These are phyloP conservation scores for Termitomyces eurrhizus DNA, from an alignment of 768 basidiomycete genomes.

Conservation along the genomic window DNA sequence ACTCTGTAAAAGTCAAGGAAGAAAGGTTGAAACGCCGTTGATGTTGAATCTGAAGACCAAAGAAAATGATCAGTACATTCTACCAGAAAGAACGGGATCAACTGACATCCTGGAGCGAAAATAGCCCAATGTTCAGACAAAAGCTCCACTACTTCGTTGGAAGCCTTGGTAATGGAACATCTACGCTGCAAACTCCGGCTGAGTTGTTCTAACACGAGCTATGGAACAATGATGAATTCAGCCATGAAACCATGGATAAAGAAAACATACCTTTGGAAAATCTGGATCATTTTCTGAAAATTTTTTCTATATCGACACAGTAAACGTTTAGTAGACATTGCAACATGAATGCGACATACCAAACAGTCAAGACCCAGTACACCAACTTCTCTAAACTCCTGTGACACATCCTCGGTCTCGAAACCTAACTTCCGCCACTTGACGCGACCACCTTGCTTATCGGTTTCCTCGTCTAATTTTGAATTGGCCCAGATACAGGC, in stretches of 20 bases:
- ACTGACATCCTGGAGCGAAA: conserved; percentile 75
- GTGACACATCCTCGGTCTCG: conserved; percentile 64
- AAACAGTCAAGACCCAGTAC: conserved; percentile 80
- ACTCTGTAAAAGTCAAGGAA: conserved; percentile 82
- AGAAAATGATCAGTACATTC: conserved; percentile 5
- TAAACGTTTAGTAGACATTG: background rate
- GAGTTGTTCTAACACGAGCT: conserved; percentile 79
- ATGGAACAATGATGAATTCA: conserved; percentile 12
- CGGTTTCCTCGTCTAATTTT: conserved; percentile 49
- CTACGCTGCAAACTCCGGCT: conserved; percentile 69
- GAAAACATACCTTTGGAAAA: conserved; percentile 61
- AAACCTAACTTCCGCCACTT: conserved; percentile 84
- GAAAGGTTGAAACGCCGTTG: conserved; percentile 81
- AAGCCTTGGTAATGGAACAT: conserved; percentile 81
- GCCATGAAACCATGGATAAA: background rate
- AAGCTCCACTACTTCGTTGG: conserved; percentile 82
- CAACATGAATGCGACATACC: conserved; percentile 36
- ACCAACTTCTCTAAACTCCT: conserved; percentile 78
- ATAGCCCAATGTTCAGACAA: conserved; percentile 84
- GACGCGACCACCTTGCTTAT: conserved; percentile 42
- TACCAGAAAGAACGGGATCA: conserved; percentile 20
- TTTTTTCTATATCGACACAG: conserved; percentile 40
- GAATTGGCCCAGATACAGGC: conserved; percentile 67
- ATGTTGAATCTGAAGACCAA: conserved; percentile 58
- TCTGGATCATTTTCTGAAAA: conserved; percentile 71